Conservation (phyloP, 1,284 basidiomycete species). For the Blastosporella zonata region DNA sequence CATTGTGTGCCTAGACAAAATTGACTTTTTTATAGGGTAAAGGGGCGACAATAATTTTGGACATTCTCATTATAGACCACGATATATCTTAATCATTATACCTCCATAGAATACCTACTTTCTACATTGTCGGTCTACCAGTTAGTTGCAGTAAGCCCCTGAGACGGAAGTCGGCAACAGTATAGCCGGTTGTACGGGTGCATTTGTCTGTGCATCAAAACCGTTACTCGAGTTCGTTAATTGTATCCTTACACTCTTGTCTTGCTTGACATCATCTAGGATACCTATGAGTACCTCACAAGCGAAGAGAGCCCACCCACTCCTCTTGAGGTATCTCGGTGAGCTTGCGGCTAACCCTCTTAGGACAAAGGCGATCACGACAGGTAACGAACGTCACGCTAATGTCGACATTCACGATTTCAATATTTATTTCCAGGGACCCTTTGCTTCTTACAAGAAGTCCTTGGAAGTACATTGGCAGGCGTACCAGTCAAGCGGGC, state of each 20-base stretch:
- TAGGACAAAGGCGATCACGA: conserved; percentile 72
- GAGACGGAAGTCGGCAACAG: conserved; percentile 15
- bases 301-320: conserved; percentile 42
- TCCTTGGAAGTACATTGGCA: conserved; percentile 71
- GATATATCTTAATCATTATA: conserved; percentile 32
- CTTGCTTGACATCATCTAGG: not conserved
- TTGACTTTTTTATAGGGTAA: conserved; percentile 39
- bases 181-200: conserved; percentile 10
- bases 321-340: conserved; percentile 62
- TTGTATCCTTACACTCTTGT: not conserved
- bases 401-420: conserved; percentile 4
- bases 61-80: conserved; percentile 19
- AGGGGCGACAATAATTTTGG: conserved; percentile 32
- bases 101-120: conserved; percentile 24
- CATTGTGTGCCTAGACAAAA: conserved; percentile 6
- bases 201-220: conserved; percentile 4
- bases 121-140: not conserved
- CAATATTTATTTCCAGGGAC: conserved; percentile 38
- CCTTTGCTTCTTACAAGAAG: conserved; percentile 78
- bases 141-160: not conserved
- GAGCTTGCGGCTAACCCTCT: conserved; percentile 66
- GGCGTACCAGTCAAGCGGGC: conserved; percentile 50
- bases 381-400: conserved; percentile 38
- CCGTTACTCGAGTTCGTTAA: not conserved
- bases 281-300: conserved; percentile 19